Percentiles rank a stretch among this genome's conserved stretches.
Conservation (phyloP, 1,284 basidiomycete species). For the Ceratobasidium sp. region DNA sequence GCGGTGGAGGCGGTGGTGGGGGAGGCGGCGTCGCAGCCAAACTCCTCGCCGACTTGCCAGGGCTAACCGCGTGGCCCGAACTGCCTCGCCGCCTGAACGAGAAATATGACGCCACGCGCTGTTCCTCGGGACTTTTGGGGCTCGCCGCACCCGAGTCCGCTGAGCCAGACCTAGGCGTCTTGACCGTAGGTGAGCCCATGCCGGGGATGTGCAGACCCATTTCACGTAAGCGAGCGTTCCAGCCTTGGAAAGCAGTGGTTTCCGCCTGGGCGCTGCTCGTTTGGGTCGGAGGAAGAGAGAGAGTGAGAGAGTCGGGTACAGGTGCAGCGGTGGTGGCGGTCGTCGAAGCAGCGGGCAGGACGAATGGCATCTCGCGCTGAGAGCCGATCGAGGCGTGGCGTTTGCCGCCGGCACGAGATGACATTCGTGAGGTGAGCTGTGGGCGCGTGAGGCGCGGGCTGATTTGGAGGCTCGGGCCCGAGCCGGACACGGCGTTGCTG, state of each 20-base stretch:
- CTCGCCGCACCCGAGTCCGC: conserved; percentile 15
- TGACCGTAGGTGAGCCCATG: conserved; percentile 14
- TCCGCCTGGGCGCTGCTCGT: background rate
- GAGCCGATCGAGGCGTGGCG: conserved; percentile 40
- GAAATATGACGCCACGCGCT: conserved; percentile 31
- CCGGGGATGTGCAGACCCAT: conserved; percentile 32
- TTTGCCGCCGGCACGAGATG: conserved; percentile 34
- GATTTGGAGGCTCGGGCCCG: background rate
- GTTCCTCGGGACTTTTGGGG: conserved; percentile 30
- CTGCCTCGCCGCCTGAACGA: conserved; percentile 11
- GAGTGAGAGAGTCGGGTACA: background rate
- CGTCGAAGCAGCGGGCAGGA: background rate
- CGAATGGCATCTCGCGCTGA: conserved; percentile 29
- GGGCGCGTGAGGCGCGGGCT: conserved; percentile 24
- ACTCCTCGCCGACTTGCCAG: conserved; percentile 3
- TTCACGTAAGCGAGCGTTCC: conserved; percentile 27
- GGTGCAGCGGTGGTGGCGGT: background rate
- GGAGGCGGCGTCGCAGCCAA: conserved; percentile 4
- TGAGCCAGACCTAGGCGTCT: conserved; percentile 21
- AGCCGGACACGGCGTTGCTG: too few species aligned
- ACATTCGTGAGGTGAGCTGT: conserved; percentile 34
- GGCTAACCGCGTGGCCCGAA: background rate
- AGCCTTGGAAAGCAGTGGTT: background rate
- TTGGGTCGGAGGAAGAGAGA: background rate
- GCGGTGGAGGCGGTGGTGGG: conserved; percentile 21